Conservation (phyloP, 2,329 filamentous ascomycete genomes). For the Verticillium dahliae region DNA sequence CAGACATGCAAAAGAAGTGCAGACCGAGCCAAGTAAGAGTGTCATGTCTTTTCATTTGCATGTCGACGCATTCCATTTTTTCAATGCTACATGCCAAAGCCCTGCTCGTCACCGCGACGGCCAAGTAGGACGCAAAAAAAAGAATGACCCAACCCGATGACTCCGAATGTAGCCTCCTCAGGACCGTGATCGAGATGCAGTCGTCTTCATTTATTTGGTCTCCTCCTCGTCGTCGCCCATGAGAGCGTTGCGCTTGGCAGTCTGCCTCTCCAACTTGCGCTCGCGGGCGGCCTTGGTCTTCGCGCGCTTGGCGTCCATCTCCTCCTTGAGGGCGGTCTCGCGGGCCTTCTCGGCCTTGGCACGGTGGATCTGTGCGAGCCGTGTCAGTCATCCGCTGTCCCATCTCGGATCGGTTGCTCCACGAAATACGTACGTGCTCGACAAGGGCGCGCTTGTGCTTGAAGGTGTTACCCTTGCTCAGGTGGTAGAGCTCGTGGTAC, state of each 20-base stretch:
- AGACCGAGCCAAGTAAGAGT: not conserved
- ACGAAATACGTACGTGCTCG: conserved; percentile 82
- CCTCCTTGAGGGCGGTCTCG: conserved; percentile 93
- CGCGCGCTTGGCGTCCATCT: conserved; percentile 99
- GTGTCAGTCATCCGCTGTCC: not conserved
- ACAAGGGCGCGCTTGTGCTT: conserved; percentile 99
- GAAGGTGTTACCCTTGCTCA: conserved; percentile 99
- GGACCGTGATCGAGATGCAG: conserved; percentile 32
- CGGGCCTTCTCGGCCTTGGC: conserved; percentile 99
- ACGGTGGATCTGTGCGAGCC: conserved; percentile 78
- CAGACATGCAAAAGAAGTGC: not conserved
- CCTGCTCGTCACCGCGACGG: conserved; percentile 43
- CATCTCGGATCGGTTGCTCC: too few species aligned
- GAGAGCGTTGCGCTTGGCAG: conserved; percentile 84
- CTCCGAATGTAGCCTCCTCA: conserved; percentile 52
- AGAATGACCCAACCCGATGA: conserved; percentile 50
- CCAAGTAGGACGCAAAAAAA: conserved; percentile 38
- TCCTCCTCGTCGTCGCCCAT: conserved; percentile 63
- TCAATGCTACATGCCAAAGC: conserved; percentile 54
- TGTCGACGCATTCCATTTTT: conserved; percentile 38
- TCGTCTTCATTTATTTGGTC: conserved; percentile 33
- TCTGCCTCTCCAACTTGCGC: conserved; percentile 89
- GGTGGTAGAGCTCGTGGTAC: conserved; percentile 99
- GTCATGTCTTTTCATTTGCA: conserved; percentile 6
- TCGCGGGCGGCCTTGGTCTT: conserved; percentile 99